Base-by-base conservation (phyloP, 139 green algal genomes). In the Chlorella sp. region DNA sequence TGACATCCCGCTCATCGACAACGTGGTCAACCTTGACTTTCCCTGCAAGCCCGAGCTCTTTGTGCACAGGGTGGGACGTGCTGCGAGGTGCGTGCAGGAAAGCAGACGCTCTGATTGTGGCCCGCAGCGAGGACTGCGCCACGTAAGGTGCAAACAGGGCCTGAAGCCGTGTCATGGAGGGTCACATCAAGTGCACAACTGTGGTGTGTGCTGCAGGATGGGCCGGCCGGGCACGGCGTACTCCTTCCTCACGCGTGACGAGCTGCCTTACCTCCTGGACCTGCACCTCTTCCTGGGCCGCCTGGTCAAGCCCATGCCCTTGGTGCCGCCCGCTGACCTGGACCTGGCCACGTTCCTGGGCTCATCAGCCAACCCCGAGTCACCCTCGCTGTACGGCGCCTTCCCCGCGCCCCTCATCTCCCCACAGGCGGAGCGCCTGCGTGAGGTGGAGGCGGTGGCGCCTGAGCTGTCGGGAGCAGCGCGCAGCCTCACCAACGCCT, bases 21-120 rank as follows among this genome's bases (percentile, higher is more conserved):
- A 98, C 77, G 95, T 99, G 62, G 81, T 99, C 75, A 97, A 99
- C 83, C 98, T 93, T 50, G 93, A 97, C 87, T 97, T 97, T 74
- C 93, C 93, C 5, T 71, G 89, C 67, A 95, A 91, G 64, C 91
- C 93, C 34, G 94, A 97, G 85, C 91, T 99, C 29, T 99, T 98
- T 78, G 92, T 99, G 35, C 92, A 97, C 77, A 79, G 92, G 14
- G 89, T 87, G 60, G 94, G 94, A 2, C 92, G 94, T 27, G 92
- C 88, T 0, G 94, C 69, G 78, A 81, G 30, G 86, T 87, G 31
- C 70, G 77, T 31, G 22, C 17, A 10, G 59, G 14, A 10, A 32
- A 29, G 23, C 59, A 32, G n/a, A n/a, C n/a, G n/a, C n/a, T n/a
- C n/a, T n/a, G n/a, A n/a, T 59, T 59, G 49, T 59, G 14, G 49